phyloP scores from a whole-genome alignment of 2,329 filamentous ascomycete genomes.

The Diplodia mutila region DNA sequence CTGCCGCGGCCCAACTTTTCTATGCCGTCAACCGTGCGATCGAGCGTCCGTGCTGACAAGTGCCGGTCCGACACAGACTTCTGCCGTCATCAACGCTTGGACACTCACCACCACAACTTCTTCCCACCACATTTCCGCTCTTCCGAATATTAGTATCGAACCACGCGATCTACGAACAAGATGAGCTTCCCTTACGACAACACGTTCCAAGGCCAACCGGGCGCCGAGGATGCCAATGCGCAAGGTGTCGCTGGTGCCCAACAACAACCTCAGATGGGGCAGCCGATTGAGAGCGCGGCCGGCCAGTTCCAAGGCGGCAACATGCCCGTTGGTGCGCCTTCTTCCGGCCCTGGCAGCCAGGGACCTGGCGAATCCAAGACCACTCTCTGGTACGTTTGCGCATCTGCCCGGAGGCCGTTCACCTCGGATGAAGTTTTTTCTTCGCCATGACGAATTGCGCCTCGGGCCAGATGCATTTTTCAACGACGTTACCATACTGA shows the following conservation, averaged over 20 bases:
- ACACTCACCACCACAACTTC: slow-evolving; percentile 20
- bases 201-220: slow-evolving; percentile 64
- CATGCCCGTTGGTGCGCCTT: slow-evolving; percentile 42
- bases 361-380: slow-evolving; percentile 52
- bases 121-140: slow-evolving; percentile 22
- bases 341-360: slow-evolving; percentile 40
- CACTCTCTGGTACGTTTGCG: slow-evolving; percentile 54
- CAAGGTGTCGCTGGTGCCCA: slow-evolving; percentile 52
- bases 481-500: slow-evolving; percentile 4
- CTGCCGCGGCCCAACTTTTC: slow-evolving; percentile 8
- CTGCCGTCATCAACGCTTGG: slow-evolving; percentile 27
- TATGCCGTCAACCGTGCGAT: slow-evolving; percentile 18
- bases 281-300: slow-evolving; percentile 59
- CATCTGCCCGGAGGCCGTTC: not conserved
- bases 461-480: not conserved
- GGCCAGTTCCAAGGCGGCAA: slow-evolving; percentile 57
- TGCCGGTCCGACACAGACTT: slow-evolving; percentile 21
- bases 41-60: slow-evolving; percentile 26
- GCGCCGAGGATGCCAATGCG: slow-evolving; percentile 55
- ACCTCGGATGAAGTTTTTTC: slow-evolving; percentile 16
- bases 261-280: slow-evolving; percentile 57
- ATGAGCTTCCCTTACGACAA: slow-evolving; percentile 73
- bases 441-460: slow-evolving; percentile 7
- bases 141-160: slow-evolving; percentile 24
- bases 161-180: slow-evolving; percentile 34